phyloP scores from a whole-genome alignment of 805 yeast species.

The Kluyveromyces aestuarii region DNA sequence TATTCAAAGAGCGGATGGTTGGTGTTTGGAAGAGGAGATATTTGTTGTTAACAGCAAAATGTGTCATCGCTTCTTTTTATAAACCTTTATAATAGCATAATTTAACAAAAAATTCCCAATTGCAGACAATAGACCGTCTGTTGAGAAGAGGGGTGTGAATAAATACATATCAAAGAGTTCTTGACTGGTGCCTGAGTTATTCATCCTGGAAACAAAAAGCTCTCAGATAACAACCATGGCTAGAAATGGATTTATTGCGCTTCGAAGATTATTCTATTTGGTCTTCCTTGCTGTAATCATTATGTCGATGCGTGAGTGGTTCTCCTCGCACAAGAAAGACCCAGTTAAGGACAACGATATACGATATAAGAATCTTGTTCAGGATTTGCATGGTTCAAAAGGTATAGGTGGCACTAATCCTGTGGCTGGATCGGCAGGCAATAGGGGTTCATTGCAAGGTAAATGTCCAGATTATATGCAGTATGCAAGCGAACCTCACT shows the following conservation, averaged over 20 bases:
- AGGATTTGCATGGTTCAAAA: too few relatives aligned
- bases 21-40: neutral
- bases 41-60: neutral
- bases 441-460: neutral
- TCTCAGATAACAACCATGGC: neutral
- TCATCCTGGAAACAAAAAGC: too few relatives aligned
- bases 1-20: neutral
- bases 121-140: too few relatives aligned
- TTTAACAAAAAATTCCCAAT: too few relatives aligned
- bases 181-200: too few relatives aligned
- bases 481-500: constrained; percentile 46
- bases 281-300: neutral
- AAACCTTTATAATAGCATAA: neutral
- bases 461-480: constrained; percentile 55
- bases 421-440: too few relatives aligned
- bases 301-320: neutral
- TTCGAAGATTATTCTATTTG: neutral
- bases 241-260: neutral
- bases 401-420: too few relatives aligned
- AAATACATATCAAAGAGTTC: too few relatives aligned
- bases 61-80: neutral
- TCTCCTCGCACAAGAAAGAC: neutral
- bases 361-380: too few relatives aligned
- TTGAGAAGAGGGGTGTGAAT: too few relatives aligned
- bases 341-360: neutral